Base-by-base conservation (phyloP, 306 rosid genomes). In the Begonia loranthoides region DNA sequence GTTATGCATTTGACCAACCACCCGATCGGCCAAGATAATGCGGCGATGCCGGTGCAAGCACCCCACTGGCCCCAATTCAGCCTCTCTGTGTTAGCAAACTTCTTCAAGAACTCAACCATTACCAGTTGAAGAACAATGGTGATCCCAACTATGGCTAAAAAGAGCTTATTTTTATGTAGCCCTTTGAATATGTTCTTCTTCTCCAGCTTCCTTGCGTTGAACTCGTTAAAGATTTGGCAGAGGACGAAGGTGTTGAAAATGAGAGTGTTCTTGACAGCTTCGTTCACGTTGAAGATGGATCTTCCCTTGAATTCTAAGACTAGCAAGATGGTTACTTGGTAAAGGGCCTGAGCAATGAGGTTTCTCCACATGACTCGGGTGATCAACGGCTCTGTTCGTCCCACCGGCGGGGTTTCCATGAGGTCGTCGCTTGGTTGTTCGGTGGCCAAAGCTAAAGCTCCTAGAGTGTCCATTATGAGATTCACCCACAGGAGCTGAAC, bases 11-110 rank as follows among this genome's bases (percentile, higher is more conserved):
- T 64, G 13, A 59, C 44, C 4, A 64, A 9, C 69, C 69, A 64
- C 46, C 62, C 69, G 24, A 64, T 64, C 15, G 69, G 62, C 69
- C 69, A 64, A 2, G 69, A 50, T 62, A 64, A 55, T 21, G 69
- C 62, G 5, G 69, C 62, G 41, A 64, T 51, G 50, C 57, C 69
- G 41, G 56, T 16, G 50, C 69, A 56, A 49, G 51, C 52, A 12
- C 62, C 69, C 69, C 69, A 64, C 13, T 55, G 69, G 11, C 57
- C 41, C 69, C 57, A 64, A 22, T 64, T 40, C 38, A 64, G 49
- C 44, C 62, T 64, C 46, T 13, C 40, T 9, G 69, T 64, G 56
- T 64, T 43, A 10, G 69, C 69, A 50, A 64, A 64, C 40, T 51
- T 64, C 28, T 54, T 59, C 57, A 64, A 6, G 34, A 64, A 40